Evolutionary conservation across 2,329 filamentous ascomycete species (phyloP).

Genomic region (Penicillium concentricum): DNA sequence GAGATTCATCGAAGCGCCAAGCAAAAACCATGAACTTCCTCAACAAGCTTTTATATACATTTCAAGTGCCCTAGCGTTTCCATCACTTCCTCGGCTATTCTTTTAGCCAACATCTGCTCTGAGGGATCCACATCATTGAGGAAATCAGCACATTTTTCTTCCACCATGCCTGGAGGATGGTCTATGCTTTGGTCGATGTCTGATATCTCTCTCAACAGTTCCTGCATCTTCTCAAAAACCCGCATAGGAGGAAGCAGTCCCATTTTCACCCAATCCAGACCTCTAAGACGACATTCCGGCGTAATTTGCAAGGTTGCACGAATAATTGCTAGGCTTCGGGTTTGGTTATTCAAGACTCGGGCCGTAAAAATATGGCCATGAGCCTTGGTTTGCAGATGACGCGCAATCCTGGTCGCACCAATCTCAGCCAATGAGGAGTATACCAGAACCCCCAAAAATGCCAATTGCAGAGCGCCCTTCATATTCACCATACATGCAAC

Average conservation of each 20-base stretch:
- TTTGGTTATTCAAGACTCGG: background rate
- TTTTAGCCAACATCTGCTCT: background rate
- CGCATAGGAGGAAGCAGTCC: background rate
- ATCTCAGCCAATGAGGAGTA: constrained; percentile 8
- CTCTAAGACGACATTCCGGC: background rate
- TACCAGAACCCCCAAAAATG: constrained; percentile 27
- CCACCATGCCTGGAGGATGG: background rate
- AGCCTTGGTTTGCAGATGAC: background rate
- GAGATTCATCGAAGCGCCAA: background rate
- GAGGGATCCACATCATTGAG: background rate
- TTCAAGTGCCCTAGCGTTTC: background rate
- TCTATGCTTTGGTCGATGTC: background rate
- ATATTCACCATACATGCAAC: constrained; percentile 40
- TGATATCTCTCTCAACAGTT: background rate
- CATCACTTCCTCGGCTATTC: background rate
- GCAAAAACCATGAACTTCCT: background rate
- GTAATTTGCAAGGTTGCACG: background rate
- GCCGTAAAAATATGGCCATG: background rate
- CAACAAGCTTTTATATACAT: background rate
- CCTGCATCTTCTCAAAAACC: background rate
- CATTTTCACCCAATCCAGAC: background rate
- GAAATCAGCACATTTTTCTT: background rate
- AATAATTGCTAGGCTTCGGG: background rate
- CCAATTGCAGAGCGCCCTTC: constrained; percentile 31
- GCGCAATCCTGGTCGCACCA: background rate